A percentile compares a stretch with the other conserved stretches of the same genome.
These are phyloP conservation scores for Lipomyces kockii DNA, from an alignment of 805 yeast species.

Conservation along the genomic window DNA sequence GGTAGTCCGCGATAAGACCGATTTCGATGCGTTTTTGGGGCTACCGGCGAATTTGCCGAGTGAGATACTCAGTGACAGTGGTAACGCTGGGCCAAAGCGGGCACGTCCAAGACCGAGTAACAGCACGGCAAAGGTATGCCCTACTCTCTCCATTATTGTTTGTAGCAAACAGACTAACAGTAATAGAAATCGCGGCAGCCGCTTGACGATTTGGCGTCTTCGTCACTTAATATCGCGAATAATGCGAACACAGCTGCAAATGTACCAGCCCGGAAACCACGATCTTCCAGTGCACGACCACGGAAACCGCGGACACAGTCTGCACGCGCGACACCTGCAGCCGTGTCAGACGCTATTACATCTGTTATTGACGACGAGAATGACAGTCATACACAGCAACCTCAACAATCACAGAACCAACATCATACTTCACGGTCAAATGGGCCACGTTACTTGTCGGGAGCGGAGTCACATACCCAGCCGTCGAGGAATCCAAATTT, in stretches of 20 bases:
- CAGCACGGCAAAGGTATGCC: conserved; percentile 13
- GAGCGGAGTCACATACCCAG: background rate
- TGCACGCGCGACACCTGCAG: conserved; percentile 1
- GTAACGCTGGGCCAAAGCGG: conserved; percentile 8
- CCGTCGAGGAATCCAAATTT: conserved; percentile 5
- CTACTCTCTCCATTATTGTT: too few species aligned
- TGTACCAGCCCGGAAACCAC: conserved; percentile 8
- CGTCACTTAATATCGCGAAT: conserved; percentile 7
- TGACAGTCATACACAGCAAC: background rate
- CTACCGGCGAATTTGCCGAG: conserved; percentile 7
- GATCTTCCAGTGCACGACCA: conserved; percentile 7
- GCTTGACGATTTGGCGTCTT: conserved; percentile 18
- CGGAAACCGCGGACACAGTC: conserved; percentile 6
- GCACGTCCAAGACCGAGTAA: conserved; percentile 15
- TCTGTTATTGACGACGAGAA: background rate
- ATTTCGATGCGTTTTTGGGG: conserved; percentile 28
- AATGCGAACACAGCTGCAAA: background rate
- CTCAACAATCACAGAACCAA: background rate
- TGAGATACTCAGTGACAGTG: background rate
- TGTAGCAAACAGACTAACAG: background rate
- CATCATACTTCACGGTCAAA: background rate
- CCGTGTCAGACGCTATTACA: background rate
- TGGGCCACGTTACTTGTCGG: background rate
- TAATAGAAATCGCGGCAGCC: conserved; percentile 12
- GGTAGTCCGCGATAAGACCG: conserved; percentile 1